Base-by-base conservation (phyloP, 2,329 filamentous ascomycete genomes). In the Fusarium robinianum region DNA sequence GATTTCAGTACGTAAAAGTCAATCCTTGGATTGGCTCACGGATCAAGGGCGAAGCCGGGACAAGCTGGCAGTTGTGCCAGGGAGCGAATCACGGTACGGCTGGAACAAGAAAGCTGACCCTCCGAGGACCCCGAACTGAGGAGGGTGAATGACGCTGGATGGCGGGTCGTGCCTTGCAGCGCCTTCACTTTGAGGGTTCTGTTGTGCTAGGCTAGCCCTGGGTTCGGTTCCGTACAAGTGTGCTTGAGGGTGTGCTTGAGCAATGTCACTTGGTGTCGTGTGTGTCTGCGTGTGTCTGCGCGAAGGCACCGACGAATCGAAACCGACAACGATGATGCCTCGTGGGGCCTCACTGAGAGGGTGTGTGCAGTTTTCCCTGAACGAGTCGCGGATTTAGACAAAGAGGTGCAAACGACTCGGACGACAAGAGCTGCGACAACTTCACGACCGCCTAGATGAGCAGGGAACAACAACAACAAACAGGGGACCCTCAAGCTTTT, bases 81-180 rank as follows among this genome's bases (percentile, higher is more conserved):
- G 40, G 25, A 49, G 31, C 57, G 55, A 60, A 60, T 60, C 57
- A 60, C 42, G 46, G 34, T 17, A 37, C 26, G 27, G 43, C 30
- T 22, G 41, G 42, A 35, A 43, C n/a, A n/a, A n/a, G n/a, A 49
- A 37, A 37, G 47, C 51, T 46, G 46, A 41, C 41, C 43, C 38
- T 41, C 33, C 31, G 17, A 38, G 37, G 24, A 32, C 40, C 51
- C 46, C 33, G 30, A 55, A 49, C 35, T 36, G 18, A 41, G 11
- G 30, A 18, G 39, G 38, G 48, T 41, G 31, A 37, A 49, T 25
- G 44, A 47, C 46, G 43, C 53, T 58, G 31, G 42, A 41, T 50
- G 41, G 54, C 56, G 48, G 49, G 45, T 58, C 45, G 58, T 61
- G 41, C 58, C 58, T 61, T 60, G 58, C 58, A 61, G 58, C 30